Base-by-base conservation (phyloP, 345 rosid genomes). In the Balakata baccata region DNA sequence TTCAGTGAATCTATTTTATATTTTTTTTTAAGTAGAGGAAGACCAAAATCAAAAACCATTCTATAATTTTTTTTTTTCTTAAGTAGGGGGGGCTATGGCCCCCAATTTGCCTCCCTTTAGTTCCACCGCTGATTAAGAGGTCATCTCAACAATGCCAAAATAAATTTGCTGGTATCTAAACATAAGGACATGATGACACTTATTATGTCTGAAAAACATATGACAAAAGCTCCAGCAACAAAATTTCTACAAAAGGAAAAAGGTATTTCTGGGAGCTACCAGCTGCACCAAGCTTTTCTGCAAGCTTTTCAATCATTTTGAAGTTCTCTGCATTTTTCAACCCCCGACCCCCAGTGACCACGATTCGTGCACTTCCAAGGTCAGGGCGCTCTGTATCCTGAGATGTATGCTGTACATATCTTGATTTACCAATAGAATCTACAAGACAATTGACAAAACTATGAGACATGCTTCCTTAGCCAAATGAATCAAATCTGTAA, bases 231-330 rank as follows among this genome's bases (percentile, higher is more conserved):
- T 18, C 46, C 56, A 22, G 9, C 4, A 38, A 43, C 47, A 38
- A 4, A 46, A 25, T 64, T 46, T 29, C 16, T 34, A 25, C 13
- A 34, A 57, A 54, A 11, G 4, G 11, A 25, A 53, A 64, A 13
- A 22, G 13, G 41, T 39, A 43, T 23, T 52, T 64, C 16, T 20
- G 23, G 62, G 65, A 62, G 25, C 18, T 76, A 95, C 99, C 98
- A 79, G 99, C 98, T 72, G 96, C 99, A 66, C 98, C 92, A 34
- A 95, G 92, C 84, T 95, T 95, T 72, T 89, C 93, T 29, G 99
- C 99, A 76, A 95, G 94, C 85, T 95, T 91, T 79, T 95, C 97
- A 13, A 95, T 81, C 93, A 95, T 85, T 83, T 90, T 89, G 76
- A 95, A 95, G 83, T 95, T 95, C 84, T 93, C 99, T 1, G 89